A percentile compares a stretch with the other conserved stretches of the same genome.
Conservation (phyloP, 306 rosid genomes). For the Glycine tomentella region DNA sequence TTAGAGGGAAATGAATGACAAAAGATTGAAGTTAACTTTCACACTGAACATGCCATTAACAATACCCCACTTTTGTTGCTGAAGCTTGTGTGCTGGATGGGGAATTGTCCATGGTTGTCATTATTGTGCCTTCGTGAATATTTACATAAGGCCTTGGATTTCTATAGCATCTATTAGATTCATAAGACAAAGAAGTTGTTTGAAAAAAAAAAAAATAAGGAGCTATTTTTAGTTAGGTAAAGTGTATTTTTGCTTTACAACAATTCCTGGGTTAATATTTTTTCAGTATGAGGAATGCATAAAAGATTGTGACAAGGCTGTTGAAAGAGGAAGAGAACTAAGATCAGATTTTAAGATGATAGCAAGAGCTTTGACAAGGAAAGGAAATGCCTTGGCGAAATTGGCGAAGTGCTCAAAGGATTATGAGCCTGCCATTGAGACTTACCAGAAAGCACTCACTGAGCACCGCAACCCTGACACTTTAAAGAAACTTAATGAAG, state of each 20-base stretch:
- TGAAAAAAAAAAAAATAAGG: not conserved
- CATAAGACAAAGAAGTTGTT: not conserved
- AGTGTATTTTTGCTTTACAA: conserved; percentile 5
- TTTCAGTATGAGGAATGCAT: conserved; percentile 84
- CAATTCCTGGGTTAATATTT: not conserved
- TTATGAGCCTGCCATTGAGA: conserved; percentile 83
- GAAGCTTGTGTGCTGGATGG: conserved; percentile 12
- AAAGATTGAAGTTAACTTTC: not conserved
- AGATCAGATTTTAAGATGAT: conserved; percentile 91
- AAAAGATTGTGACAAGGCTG: conserved; percentile 94
- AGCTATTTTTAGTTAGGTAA: not conserved
- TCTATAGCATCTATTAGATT: not conserved
- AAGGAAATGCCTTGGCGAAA: conserved; percentile 82
- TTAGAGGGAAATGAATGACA: not conserved
- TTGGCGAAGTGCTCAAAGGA: conserved; percentile 83
- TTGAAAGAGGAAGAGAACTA: conserved; percentile 91
- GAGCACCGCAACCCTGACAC: conserved; percentile 99
- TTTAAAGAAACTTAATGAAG: conserved; percentile 81
- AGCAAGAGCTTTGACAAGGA: conserved; percentile 96
- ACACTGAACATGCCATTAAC: not conserved
- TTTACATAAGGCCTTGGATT: not conserved
- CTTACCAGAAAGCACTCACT: conserved; percentile 93
- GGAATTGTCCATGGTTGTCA: not conserved
- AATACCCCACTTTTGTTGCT: not conserved
- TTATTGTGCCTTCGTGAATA: not conserved